phyloP scores from a whole-genome alignment of 805 yeast species.

The Yarrowia deformans region DNA sequence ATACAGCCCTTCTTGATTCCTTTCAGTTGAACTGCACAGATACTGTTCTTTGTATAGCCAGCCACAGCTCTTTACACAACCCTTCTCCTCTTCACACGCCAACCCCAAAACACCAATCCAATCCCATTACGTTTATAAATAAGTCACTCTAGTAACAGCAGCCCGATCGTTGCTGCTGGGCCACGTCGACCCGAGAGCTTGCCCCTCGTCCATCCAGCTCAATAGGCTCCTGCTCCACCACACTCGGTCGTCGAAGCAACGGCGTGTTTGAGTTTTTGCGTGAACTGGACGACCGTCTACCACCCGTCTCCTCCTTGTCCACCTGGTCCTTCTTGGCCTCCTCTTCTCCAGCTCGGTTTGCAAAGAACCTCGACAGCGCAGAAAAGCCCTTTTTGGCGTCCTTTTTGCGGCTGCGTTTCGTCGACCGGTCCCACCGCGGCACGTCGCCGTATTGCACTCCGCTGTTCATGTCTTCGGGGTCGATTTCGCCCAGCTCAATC shows the following conservation, averaged over 20 bases:
- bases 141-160: slow-evolving; percentile 30
- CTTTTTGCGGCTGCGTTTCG: slow-evolving; percentile 29
- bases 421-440: slow-evolving; percentile 51
- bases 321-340: slow-evolving; percentile 19
- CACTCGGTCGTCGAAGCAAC: slow-evolving; percentile 2
- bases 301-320: neutral
- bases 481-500: slow-evolving; percentile 57
- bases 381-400: slow-evolving; percentile 32
- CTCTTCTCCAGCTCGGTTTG: slow-evolving; percentile 14
- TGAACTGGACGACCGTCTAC: neutral
- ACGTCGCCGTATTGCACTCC: slow-evolving; percentile 63
- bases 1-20: too few relatives aligned
- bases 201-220: slow-evolving; percentile 20
- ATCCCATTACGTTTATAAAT: slow-evolving; percentile 2
- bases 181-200: slow-evolving; percentile 4
- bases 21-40: too few relatives aligned
- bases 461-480: slow-evolving; percentile 56
- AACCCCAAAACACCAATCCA: neutral
- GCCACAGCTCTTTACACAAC: too few relatives aligned
- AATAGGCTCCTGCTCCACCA: slow-evolving; percentile 1
- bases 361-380: slow-evolving; percentile 18
- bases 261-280: slow-evolving; percentile 19
- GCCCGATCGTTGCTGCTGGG: slow-evolving; percentile 7
- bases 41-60: too few relatives aligned
- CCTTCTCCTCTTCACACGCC: too few relatives aligned